phyloP scores from a whole-genome alignment of 352 stramenopile species.

The Elongisporangium undulatum region DNA sequence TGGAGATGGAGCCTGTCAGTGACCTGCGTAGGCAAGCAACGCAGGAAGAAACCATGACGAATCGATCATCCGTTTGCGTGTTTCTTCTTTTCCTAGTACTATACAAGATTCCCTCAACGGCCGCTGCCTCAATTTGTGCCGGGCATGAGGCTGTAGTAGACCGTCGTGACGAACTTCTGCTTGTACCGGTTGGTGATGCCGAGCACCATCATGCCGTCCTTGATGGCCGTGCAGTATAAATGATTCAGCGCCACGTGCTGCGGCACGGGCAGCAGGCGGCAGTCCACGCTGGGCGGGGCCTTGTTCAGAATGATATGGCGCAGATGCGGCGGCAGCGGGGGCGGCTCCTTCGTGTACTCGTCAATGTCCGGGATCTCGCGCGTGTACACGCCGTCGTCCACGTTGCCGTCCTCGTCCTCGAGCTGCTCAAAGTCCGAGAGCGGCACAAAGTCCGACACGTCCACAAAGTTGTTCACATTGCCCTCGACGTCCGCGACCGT shows the following conservation, averaged over 20 bases:
- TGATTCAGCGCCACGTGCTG: constrained; percentile 99
- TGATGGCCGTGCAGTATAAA: constrained; percentile 98
- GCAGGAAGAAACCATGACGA: neutral
- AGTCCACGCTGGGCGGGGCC: constrained; percentile 93
- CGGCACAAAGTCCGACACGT: constrained; percentile 97
- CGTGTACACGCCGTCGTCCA: constrained; percentile 91
- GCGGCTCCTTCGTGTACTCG: constrained; percentile 99
- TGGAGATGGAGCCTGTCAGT: no score
- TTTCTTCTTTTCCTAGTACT: neutral
- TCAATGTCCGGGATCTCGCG: constrained; percentile 97
- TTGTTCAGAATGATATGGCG: constrained; percentile 99
- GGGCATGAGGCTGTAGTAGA: constrained; percentile 96
- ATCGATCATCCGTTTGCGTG: neutral
- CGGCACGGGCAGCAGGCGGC: constrained; percentile 93
- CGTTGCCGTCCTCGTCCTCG: constrained; percentile 48
- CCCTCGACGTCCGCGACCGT: constrained; percentile 98
- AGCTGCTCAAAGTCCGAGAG: constrained; percentile 63
- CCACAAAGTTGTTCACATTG: constrained; percentile 99
- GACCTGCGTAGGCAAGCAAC: no score
- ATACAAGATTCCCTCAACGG: neutral
- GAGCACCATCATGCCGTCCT: constrained; percentile 99
- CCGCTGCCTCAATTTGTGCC: constrained; percentile 53
- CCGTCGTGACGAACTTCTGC: constrained; percentile 97
- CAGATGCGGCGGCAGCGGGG: constrained; percentile 96
- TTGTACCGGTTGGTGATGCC: constrained; percentile 97